phyloP scores from a whole-genome alignment of 23 red algal species.

The Agarophyton chilense region DNA sequence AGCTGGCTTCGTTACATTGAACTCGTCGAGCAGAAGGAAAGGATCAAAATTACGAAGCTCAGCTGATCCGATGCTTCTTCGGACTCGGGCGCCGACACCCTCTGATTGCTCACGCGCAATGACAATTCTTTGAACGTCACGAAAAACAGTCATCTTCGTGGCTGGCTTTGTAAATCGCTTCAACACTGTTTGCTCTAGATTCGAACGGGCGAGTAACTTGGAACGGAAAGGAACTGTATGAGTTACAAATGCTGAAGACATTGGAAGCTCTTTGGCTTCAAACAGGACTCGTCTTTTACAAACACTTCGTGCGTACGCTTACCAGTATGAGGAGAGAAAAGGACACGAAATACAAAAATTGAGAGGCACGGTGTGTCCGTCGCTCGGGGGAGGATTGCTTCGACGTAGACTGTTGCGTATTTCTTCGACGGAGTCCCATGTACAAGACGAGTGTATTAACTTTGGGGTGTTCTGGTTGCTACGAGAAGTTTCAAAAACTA shows the following conservation, averaged over 20 bases:
- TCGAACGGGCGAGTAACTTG: neutral
- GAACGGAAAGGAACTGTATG: slow-evolving; percentile 19
- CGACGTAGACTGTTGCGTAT: neutral
- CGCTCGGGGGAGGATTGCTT: neutral
- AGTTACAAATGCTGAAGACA: slow-evolving; percentile 13
- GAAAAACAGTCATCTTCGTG: slow-evolving; percentile 11
- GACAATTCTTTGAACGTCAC: slow-evolving; percentile 61
- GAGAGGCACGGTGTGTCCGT: neutral
- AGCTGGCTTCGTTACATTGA: slow-evolving; percentile 75
- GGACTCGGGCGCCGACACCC: slow-evolving; percentile 88
- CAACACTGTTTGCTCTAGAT: neutral
- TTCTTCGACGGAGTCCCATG: slow-evolving; percentile 14
- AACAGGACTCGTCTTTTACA: neutral
- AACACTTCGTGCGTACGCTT: neutral
- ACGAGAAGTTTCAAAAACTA: neutral
- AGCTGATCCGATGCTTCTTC: slow-evolving; percentile 76
- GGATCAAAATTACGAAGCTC: slow-evolving; percentile 79
- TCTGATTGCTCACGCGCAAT: slow-evolving; percentile 89
- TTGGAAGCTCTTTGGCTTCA: neutral
- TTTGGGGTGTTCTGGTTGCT: neutral
- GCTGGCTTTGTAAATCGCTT: slow-evolving; percentile 1
- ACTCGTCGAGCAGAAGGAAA: slow-evolving; percentile 93
- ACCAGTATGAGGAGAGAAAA: slow-evolving; percentile 20
- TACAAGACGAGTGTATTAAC: neutral
- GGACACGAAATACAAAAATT: neutral